These are phyloP conservation scores for Vaccinium darrowii DNA, from an alignment of 148 eudicot species.

Conservation along the genomic window DNA sequence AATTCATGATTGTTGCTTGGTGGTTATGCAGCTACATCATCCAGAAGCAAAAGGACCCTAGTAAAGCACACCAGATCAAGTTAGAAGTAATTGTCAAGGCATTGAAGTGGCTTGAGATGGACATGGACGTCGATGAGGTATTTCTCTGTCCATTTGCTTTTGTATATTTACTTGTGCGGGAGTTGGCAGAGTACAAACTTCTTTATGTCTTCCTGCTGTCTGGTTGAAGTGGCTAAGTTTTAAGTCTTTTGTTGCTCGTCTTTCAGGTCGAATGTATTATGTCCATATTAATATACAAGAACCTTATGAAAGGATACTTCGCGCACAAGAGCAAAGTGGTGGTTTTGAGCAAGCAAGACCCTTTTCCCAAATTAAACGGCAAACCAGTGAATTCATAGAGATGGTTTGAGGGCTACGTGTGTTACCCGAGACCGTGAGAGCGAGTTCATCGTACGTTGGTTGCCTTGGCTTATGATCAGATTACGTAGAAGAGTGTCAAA, in stretches of 20 bases:
- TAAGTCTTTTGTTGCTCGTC: not conserved
- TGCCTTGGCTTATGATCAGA: not conserved
- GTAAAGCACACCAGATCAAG: constrained; percentile 88
- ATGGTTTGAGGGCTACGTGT: not conserved
- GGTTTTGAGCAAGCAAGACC: constrained; percentile 94
- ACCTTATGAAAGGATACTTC: constrained; percentile 90
- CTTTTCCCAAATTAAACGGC: constrained; percentile 84
- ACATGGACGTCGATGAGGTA: constrained; percentile 97
- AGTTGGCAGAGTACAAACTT: not conserved
- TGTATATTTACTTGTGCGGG: not conserved
- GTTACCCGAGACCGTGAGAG: not conserved
- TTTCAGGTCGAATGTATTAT: constrained; percentile 92
- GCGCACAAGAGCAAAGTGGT: constrained; percentile 97
- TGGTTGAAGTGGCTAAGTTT: not conserved
- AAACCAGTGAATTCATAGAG: constrained; percentile 69
- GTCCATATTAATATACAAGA: constrained; percentile 83
- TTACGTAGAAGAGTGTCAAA: not conserved
- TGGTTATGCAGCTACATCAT: constrained; percentile 59
- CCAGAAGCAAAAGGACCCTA: constrained; percentile 83
- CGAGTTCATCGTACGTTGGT: not conserved
- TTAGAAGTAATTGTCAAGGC: constrained; percentile 87
- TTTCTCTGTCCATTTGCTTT: not conserved
- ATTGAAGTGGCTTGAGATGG: constrained; percentile 91
- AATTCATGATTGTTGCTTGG: constrained; percentile 7
- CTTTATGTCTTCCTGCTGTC: not conserved